These are phyloP conservation scores for Trametes pubescens DNA, from an alignment of 1,284 basidiomycete genomes.

Conservation along the genomic window DNA sequence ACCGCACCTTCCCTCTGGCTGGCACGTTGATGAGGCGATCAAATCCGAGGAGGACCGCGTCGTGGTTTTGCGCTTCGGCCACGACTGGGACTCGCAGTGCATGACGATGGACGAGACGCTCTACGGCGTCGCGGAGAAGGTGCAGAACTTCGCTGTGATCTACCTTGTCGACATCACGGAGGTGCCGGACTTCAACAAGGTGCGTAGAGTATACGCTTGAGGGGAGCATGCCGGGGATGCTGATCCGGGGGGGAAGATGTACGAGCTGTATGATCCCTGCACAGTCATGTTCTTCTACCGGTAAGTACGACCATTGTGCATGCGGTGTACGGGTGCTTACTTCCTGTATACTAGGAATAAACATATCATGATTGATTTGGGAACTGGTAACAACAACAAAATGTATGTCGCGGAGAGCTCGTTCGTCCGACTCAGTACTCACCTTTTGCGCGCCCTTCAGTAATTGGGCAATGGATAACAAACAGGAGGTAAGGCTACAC, in stretches of 20 bases:
- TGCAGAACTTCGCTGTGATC: conserved; percentile 98
- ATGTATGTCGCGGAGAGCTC: conserved; percentile 66
- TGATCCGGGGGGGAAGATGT: conserved; percentile 69
- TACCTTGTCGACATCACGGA: conserved; percentile 96
- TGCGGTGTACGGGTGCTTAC: conserved; percentile 2
- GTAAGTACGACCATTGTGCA: conserved; percentile 51
- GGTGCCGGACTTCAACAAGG: conserved; percentile 99
- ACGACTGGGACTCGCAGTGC: conserved; percentile 95
- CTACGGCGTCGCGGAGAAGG: conserved; percentile 91
- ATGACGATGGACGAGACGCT: conserved; percentile 99
- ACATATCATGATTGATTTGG: conserved; percentile 99
- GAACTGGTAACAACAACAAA: conserved; percentile 99
- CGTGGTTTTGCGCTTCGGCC: conserved; percentile 95
- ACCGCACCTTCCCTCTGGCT: conserved; percentile 92
- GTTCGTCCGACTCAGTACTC: conserved; percentile 11
- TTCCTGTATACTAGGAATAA: conserved; percentile 78
- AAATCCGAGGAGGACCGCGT: conserved; percentile 97
- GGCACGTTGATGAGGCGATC: conserved; percentile 98
- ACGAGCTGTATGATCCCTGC: conserved; percentile 93
- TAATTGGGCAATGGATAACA: conserved; percentile 98
- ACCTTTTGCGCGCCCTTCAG: conserved; percentile 48
- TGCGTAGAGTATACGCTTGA: conserved; percentile 43
- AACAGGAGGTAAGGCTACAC: conserved; percentile 80
- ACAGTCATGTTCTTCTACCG: conserved; percentile 99
- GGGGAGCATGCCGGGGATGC: neutral